Evolutionary conservation across 306 rosid species (phyloP), one percentile per base, ranked within the genome.

Genomic region (Hippophae gyantsensis): DNA sequence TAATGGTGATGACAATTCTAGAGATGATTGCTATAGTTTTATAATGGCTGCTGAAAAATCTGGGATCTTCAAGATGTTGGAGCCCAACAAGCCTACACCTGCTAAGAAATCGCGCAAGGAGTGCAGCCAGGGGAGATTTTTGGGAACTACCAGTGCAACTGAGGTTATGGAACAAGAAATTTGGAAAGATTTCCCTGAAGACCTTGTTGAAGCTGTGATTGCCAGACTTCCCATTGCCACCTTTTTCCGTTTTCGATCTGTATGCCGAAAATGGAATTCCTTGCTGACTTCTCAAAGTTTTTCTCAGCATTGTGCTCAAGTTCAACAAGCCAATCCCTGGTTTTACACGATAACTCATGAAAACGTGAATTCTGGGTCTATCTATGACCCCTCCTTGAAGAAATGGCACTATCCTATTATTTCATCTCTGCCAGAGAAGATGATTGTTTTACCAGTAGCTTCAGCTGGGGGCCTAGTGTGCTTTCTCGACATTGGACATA

Each of bases 391-490:
- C 62, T 80, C 85, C 75, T 42, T 60, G 71, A 86, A 79, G 78
- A 93, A 93, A 67, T 93, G 99, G 99, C 78, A 84, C 74, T 86
- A 87, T 63, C 94, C 79, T 40, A 68, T 81, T 63, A 69, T 75
- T 71, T 80, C 82, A 63, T 69, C 83, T 48, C 75, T 78, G 62
- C 97, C 82, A 42, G 41, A 76, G 8, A 71, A 82, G 60, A 47
- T 70, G 70, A 79, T 83, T 25, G 67, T 82, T 65, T 60, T 79
- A 52, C 99, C 97, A 13, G 88, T 84, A 72, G 97, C 99, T 61
- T 93, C 97, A 62, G 95, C 94, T 5, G 99, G 99, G 51, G 97
- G 99, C 40, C 79, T 93, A 45, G 90, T 93, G 41, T 93, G 97
- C 74, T 80, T 86, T 64, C 84, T 78, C 58, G 97, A 84, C 72